Evolutionary conservation across 371 early-diverging fungal genomes (phyloP), one percentile per base, ranked within the genome.

Genomic region (Mucor lusitanicus): DNA sequence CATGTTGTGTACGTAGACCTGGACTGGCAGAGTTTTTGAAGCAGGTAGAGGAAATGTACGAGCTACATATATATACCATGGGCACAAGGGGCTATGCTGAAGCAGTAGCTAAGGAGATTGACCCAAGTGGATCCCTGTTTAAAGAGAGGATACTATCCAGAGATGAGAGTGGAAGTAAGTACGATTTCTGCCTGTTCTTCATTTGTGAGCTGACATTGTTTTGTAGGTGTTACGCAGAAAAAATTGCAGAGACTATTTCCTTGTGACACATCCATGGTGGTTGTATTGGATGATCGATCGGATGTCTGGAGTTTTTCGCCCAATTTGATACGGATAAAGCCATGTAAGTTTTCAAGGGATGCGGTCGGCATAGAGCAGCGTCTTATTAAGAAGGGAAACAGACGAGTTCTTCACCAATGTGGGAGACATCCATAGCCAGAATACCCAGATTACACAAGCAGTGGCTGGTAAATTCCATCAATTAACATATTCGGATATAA

Each of bases 11-110:
- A 67, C 19, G 32, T 73, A 87, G 89, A 70, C 98, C 98, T 1
- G 88, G 90, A 11, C 84, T 98, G 13, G 76, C 81, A 9, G 83
- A 90, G 46, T 98, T 99, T 72, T 78, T 99, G 33, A 74, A 86
- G 55, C 71, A 82, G 50, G 74, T 96, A 2, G 79, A 87, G 12
- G 65, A 85, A 61, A 72, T 90, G 6, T 99, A 91, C 76, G 99
- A 99, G 75, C 81, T 99, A 63, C 99, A 99, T 78, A 95, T 99
- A 61, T 99, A 99, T 76, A 99, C 99, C 3, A 98, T 99, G 99
- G 99, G 99, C 15, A 95, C 96, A 3, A 86, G 97, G 19, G 85
- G 87, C 59, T 99, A 99, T 81, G 99, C 99, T 30, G 82, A 91
- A 32, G 91, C 92, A 4, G 95, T 99, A 5, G 93, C 94, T 0